A percentile compares a stretch with the other conserved stretches of the same genome.
These are phyloP conservation scores for Xylaria castorea DNA, from an alignment of 495 filamentous ascomycete species.

Conservation along the genomic window DNA sequence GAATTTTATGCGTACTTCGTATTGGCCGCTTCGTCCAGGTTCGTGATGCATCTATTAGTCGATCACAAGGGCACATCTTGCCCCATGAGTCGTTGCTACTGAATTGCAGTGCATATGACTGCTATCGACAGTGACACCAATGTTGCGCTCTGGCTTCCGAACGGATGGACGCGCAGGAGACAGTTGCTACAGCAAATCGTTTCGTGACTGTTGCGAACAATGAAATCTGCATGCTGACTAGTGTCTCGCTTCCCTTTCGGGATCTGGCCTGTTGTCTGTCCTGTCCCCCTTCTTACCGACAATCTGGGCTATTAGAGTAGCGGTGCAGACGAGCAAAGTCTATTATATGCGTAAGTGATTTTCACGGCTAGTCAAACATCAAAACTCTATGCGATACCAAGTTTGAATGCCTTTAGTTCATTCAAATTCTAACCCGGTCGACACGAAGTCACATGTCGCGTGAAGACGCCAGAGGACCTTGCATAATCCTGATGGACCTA, in stretches of 20 bases:
- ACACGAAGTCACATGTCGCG: neutral
- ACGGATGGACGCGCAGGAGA: neutral
- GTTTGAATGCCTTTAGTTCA: neutral
- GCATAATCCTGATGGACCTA: neutral
- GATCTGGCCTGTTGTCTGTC: neutral
- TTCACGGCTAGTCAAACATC: neutral
- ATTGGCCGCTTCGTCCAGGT: neutral
- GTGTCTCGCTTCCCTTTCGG: neutral
- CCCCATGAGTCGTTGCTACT: neutral
- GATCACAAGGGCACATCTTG: neutral
- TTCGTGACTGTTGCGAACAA: constrained; percentile 4
- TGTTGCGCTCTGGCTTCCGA: neutral
- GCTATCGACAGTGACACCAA: neutral
- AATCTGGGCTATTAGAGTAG: neutral
- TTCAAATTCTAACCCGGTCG: neutral
- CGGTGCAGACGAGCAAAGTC: neutral
- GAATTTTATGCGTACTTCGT: neutral
- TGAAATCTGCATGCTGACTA: neutral
- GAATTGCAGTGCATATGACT: neutral
- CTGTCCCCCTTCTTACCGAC: neutral
- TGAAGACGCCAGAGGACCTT: neutral
- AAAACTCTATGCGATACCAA: neutral
- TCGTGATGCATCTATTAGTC: neutral
- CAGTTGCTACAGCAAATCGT: neutral
- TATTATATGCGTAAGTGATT: neutral